A percentile compares a stretch with the other conserved stretches of the same genome.
These are phyloP conservation scores for Blastocystis sp. DNA, from an alignment of 352 stramenopile genomes.

Conservation along the genomic window DNA sequence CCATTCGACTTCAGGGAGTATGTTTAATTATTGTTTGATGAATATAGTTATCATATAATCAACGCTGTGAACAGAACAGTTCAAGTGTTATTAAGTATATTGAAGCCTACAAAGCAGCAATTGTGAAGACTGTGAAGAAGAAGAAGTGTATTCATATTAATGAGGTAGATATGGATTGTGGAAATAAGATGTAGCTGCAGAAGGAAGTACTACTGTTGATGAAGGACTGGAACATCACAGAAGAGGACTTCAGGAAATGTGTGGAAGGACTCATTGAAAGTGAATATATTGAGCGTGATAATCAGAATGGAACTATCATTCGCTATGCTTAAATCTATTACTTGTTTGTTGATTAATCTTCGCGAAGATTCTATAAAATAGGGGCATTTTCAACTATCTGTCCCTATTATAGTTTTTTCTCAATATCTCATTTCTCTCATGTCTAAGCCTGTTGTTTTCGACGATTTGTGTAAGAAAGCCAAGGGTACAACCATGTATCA, in stretches of 20 bases:
- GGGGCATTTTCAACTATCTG: not conserved
- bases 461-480: conserved; percentile 24
- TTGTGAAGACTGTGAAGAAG: conserved; percentile 6
- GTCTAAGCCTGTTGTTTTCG: not conserved
- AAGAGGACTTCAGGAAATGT: conserved; percentile 2
- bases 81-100: not conserved
- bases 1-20: conserved; percentile 21
- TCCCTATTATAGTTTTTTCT: not conserved
- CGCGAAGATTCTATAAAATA: not conserved
- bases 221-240: conserved; percentile 17
- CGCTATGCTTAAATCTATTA: not conserved
- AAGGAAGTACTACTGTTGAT: not conserved
- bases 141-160: not conserved
- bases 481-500: not conserved
- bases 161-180: not conserved
- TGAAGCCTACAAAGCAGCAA: conserved; percentile 18
- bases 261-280: not conserved
- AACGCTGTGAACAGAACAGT: not conserved
- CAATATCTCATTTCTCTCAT: not conserved
- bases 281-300: conserved; percentile 20
- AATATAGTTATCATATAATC: not conserved
- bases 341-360: not conserved
- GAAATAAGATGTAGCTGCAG: conserved; percentile 1
- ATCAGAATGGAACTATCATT: not conserved
- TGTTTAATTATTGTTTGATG: not conserved